Conservation (phyloP, 177 flowering plant genomes). For the Telopea speciosissima region DNA sequence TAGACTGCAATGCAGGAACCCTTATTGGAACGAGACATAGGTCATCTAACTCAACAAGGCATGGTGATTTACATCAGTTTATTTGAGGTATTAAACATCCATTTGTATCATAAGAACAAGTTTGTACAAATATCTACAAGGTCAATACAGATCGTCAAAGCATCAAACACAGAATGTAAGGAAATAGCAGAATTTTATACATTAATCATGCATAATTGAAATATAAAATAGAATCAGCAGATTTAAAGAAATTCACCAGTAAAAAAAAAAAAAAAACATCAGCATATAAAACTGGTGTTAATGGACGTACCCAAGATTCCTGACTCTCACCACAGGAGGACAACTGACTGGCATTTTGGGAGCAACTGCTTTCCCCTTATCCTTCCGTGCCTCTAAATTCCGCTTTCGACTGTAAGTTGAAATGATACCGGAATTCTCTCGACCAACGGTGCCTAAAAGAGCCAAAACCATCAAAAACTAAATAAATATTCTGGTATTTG, state of each 20-base stretch:
- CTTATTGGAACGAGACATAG: background rate
- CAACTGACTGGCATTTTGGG: slow-evolving; percentile 17
- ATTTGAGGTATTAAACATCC: background rate
- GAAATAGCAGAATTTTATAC: background rate
- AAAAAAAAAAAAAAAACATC: too few relatives aligned
- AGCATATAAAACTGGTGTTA: background rate
- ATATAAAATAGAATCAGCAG: background rate
- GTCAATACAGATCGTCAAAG: background rate
- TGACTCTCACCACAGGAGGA: slow-evolving; percentile 22
- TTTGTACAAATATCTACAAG: too few relatives aligned
- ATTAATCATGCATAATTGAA: background rate
- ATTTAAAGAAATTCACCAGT: background rate
- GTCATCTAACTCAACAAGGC: background rate
- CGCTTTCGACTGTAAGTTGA: slow-evolving; percentile 25
- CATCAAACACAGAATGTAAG: background rate
- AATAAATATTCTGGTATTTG: too few relatives aligned
- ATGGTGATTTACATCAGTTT: background rate
- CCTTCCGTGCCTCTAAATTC: slow-evolving; percentile 22
- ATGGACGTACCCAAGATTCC: slow-evolving; percentile 16
- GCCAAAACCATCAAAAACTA: background rate
- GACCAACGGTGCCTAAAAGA: slow-evolving; percentile 12
- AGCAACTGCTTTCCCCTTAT: slow-evolving; percentile 17
- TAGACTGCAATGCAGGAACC: background rate
- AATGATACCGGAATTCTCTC: slow-evolving; percentile 11
- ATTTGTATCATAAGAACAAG: background rate